Evolutionary conservation across 2,329 filamentous ascomycete species (phyloP).

Genomic region (Tolypocladium pustulatum): DNA sequence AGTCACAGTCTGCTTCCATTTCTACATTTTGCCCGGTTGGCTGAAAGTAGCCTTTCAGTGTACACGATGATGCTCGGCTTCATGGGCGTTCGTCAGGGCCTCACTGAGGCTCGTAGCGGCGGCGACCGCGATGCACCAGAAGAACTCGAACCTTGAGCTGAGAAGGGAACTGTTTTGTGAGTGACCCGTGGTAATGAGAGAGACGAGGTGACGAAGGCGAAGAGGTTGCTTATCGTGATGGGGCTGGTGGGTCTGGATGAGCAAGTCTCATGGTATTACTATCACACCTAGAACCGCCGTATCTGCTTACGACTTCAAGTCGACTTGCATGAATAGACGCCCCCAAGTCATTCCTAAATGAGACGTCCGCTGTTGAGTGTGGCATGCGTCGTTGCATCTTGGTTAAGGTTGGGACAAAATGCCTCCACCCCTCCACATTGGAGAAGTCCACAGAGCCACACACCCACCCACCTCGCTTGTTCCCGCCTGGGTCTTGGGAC

Average conservation of each 20-base stretch:
- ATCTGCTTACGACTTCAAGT: not conserved
- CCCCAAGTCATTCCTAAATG: not conserved
- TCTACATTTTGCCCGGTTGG: not conserved
- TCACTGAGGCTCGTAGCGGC: conserved; percentile 18
- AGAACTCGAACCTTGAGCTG: conserved; percentile 1
- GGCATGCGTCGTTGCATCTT: no score
- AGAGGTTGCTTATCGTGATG: not conserved
- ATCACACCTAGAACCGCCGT: not conserved
- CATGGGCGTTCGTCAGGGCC: conserved; percentile 34
- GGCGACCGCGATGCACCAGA: conserved; percentile 8
- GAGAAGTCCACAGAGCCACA: not conserved
- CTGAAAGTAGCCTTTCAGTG: conserved; percentile 18
- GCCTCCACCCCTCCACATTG: not conserved
- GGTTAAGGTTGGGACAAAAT: not conserved
- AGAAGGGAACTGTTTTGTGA: not conserved
- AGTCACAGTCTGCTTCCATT: conserved; percentile 14
- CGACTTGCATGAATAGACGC: not conserved
- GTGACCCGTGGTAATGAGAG: no score
- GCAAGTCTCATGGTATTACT: not conserved
- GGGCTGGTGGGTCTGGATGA: not conserved
- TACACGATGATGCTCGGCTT: conserved; percentile 39
- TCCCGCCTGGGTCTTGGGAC: not conserved
- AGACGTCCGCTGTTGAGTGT: no score
- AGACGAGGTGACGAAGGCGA: not conserved
- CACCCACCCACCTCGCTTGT: conserved; percentile 1